These are phyloP conservation scores for Syzygium jambos DNA, from an alignment of 345 rosid genomes.

Conservation along the genomic window DNA sequence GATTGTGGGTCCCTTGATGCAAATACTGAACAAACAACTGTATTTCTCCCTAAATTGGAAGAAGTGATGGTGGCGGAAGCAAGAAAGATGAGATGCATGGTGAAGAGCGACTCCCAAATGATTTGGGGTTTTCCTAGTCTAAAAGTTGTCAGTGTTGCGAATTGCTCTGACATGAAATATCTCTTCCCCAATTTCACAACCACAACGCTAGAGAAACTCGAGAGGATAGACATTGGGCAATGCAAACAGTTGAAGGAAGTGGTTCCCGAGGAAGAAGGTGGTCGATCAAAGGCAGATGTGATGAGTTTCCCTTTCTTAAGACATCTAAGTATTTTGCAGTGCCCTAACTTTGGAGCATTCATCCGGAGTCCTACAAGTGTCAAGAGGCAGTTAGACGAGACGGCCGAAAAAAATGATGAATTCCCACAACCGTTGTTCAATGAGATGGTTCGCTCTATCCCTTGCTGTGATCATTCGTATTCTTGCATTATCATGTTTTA, in stretches of 20 bases:
- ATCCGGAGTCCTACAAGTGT: not conserved
- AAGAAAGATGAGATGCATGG: not conserved
- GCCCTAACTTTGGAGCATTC: not conserved
- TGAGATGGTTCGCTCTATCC: not conserved
- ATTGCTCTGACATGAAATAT: not conserved
- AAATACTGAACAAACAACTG: not conserved
- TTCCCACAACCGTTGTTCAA: not conserved
- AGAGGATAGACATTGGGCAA: fast-evolving
- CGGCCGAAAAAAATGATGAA: not conserved
- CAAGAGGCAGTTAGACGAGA: not conserved
- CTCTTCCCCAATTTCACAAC: not conserved
- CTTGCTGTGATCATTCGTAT: not conserved
- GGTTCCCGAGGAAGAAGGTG: not conserved
- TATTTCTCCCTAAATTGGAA: not conserved
- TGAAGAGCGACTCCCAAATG: not conserved
- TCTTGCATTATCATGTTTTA: not conserved
- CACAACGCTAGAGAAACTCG: not conserved
- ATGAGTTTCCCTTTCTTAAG: not conserved
- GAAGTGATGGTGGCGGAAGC: fast-evolving
- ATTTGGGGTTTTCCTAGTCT: not conserved
- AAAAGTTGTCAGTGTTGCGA: fast-evolving
- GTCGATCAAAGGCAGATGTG: not conserved
- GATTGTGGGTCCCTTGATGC: not conserved
- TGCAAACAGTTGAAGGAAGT: not conserved
- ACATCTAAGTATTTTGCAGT: fast-evolving